Percentiles rank a stretch among this genome's conserved stretches.
Conservation (phyloP, 495 filamentous ascomycete species). For the Tetracladium setigerum region DNA sequence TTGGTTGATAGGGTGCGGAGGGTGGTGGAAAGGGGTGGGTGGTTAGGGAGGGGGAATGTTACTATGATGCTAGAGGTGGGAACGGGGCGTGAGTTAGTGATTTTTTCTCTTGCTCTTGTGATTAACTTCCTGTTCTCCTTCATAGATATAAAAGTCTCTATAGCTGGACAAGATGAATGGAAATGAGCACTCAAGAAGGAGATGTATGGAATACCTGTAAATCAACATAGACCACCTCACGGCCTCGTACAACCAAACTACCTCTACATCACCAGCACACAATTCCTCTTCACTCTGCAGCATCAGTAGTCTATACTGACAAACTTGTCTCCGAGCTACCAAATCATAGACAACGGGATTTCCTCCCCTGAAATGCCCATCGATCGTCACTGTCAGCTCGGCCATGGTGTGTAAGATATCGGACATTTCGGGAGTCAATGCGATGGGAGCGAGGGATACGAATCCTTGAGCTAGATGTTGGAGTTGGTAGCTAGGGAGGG, state of each 20-base stretch:
- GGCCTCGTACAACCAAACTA: constrained; percentile 1
- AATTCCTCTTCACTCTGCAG: not conserved
- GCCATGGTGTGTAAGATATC: constrained; percentile 1
- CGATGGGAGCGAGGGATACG: not conserved
- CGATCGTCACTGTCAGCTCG: constrained; percentile 5
- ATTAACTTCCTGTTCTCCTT: too few species aligned
- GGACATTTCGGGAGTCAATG: not conserved
- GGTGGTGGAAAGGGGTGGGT: too few species aligned
- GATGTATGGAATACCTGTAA: too few species aligned
- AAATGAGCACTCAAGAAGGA: too few species aligned
- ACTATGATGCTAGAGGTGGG: too few species aligned
- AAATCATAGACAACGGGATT: not conserved
- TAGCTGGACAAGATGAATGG: too few species aligned
- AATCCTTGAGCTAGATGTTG: not conserved
- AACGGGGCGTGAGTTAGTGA: too few species aligned
- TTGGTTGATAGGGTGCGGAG: too few species aligned
- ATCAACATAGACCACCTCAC: not conserved
- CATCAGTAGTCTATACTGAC: constrained; percentile 1
- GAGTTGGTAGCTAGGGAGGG: not conserved
- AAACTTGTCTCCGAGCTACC: not conserved
- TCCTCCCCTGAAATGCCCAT: not conserved
- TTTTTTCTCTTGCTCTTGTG: too few species aligned
- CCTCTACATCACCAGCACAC: not conserved
- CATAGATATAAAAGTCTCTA: too few species aligned
- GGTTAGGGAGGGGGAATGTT: constrained; percentile 4